Percentiles rank a stretch among this genome's conserved stretches.
These are phyloP conservation scores for Tricholoma furcatifolium DNA, from an alignment of 768 basidiomycete genomes.

Conservation along the genomic window DNA sequence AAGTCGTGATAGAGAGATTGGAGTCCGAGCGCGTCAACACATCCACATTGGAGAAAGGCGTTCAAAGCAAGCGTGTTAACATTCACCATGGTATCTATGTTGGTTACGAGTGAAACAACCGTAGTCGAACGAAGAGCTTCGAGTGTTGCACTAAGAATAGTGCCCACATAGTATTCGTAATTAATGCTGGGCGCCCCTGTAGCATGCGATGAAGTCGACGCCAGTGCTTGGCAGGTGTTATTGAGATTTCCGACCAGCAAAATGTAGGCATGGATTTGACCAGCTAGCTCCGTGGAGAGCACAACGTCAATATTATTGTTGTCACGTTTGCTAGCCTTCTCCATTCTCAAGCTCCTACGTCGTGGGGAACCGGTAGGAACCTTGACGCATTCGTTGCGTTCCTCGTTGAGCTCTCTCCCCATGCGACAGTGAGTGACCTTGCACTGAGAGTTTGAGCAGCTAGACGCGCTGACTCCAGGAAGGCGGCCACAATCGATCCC, in stretches of 20 bases:
- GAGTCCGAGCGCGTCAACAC: slow-evolving; percentile 20
- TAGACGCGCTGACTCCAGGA: slow-evolving; percentile 21
- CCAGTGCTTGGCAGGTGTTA: no score
- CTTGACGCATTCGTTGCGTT: slow-evolving; percentile 20
- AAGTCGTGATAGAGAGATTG: slow-evolving; percentile 12
- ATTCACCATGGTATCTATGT: slow-evolving; percentile 21
- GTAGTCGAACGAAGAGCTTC: slow-evolving; percentile 23
- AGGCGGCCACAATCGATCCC: slow-evolving; percentile 31
- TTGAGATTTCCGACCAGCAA: slow-evolving; percentile 16
- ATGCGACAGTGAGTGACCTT: slow-evolving; percentile 25
- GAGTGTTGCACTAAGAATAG: slow-evolving; percentile 17
- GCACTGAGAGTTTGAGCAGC: slow-evolving; percentile 27
- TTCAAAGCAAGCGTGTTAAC: slow-evolving; percentile 17
- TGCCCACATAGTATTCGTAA: slow-evolving; percentile 18
- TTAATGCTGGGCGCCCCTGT: slow-evolving; percentile 8
- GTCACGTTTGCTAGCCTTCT: slow-evolving; percentile 12
- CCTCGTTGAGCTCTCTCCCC: slow-evolving; percentile 25
- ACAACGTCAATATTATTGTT: slow-evolving; percentile 2
- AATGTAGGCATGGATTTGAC: slow-evolving; percentile 18
- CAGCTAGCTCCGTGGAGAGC: slow-evolving; percentile 17
- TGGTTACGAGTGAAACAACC: slow-evolving; percentile 16
- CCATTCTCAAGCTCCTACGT: slow-evolving; percentile 18
- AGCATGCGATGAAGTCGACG: background rate
- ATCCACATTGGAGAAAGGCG: slow-evolving; percentile 20
- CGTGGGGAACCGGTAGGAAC: slow-evolving; percentile 2